Evolutionary conservation across 345 rosid genomes (phyloP).

Genomic region (Euphorbia pulcherrima): DNA sequence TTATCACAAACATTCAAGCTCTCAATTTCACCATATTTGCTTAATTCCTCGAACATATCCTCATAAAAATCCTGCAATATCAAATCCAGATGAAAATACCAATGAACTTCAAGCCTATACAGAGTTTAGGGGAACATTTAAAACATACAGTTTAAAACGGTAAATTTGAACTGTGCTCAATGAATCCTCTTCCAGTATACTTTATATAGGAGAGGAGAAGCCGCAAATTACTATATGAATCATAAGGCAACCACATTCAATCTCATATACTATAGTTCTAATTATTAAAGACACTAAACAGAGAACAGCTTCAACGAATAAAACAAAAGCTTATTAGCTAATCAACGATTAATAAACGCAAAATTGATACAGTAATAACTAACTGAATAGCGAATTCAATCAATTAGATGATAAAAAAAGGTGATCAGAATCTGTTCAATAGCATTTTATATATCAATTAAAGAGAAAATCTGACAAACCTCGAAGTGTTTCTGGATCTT

Average conservation of each 20-base stretch:
- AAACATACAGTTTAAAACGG: neutral
- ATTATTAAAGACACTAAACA: too few species aligned
- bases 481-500: constrained; percentile 61
- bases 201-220: neutral
- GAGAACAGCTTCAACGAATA: neutral
- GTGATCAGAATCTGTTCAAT: neutral
- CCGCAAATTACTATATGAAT: neutral
- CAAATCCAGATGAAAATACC: neutral
- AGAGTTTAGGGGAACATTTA: too few species aligned
- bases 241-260: too few species aligned
- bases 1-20: constrained; percentile 67
- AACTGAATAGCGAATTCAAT: neutral
- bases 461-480: constrained; percentile 8
- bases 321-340: neutral
- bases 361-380: neutral
- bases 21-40: constrained; percentile 65
- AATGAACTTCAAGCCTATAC: neutral
- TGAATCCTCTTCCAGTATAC: neutral
- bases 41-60: constrained; percentile 59
- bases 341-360: neutral
- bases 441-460: neutral
- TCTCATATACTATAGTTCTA: too few species aligned
- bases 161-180: neutral
- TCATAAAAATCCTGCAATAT: constrained; percentile 46
- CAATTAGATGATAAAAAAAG: too few species aligned